Percentiles rank a stretch among this genome's conserved stretches.
These are phyloP conservation scores for Discostella stelligera DNA, from an alignment of 352 stramenopile species.

Conservation along the genomic window DNA sequence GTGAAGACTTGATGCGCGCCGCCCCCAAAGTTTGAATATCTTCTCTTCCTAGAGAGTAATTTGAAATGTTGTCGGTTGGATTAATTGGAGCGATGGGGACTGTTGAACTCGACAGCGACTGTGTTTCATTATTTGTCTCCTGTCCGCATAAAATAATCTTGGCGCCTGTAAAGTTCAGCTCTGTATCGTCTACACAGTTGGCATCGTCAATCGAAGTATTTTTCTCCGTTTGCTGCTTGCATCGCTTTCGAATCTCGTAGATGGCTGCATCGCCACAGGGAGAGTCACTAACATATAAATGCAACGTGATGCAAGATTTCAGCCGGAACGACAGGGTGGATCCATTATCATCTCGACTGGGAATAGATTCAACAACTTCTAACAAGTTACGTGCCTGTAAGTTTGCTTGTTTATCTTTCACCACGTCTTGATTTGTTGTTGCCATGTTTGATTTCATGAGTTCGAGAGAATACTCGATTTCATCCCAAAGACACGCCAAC, in stretches of 20 bases:
- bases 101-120: conserved; percentile 16
- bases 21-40: conserved; percentile 81
- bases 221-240: conserved; percentile 4
- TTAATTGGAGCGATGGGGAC: conserved; percentile 20
- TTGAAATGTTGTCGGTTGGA: conserved; percentile 5
- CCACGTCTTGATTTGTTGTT: not conserved
- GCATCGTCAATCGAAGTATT: conserved; percentile 3
- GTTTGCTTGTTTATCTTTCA: not conserved
- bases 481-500: conserved; percentile 86
- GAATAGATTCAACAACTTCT: conserved; percentile 3
- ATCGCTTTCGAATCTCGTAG: conserved; percentile 76
- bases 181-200: conserved; percentile 11
- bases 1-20: conserved; percentile 88
- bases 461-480: conserved; percentile 71
- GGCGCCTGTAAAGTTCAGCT: conserved; percentile 66
- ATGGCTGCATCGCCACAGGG: conserved; percentile 92
- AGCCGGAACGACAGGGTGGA: conserved; percentile 47
- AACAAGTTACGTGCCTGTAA: conserved; percentile 12
- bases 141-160: conserved; percentile 68
- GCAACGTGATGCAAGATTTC: conserved; percentile 80
- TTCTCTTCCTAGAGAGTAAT: conserved; percentile 37
- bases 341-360: conserved; percentile 9
- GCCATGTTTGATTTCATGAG: conserved; percentile 2
- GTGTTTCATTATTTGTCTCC: conserved; percentile 5
- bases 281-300: conserved; percentile 90